Evolutionary conservation across 805 yeast species (phyloP).

Genomic region (Priceomyces haplophilus): DNA sequence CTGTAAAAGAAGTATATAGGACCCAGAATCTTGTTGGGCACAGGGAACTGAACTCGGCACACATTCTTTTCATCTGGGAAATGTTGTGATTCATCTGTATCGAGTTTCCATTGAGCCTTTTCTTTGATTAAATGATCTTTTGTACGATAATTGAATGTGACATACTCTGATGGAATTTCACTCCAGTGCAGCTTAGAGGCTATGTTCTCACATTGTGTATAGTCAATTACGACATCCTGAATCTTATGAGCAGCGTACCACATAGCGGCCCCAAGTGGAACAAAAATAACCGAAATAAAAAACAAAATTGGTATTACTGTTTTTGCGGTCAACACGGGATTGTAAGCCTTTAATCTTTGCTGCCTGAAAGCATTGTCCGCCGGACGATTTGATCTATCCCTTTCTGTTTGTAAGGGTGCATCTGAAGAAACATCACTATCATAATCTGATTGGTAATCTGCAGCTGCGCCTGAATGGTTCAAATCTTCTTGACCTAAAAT

Average conservation of each 20-base stretch:
- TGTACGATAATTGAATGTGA: conserved; percentile 34
- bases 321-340: conserved; percentile 43
- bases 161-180: conserved; percentile 36
- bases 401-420: conserved; percentile 34
- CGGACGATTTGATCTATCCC: conserved; percentile 59
- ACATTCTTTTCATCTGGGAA: conserved; percentile 51
- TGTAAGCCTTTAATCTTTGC: conserved; percentile 51
- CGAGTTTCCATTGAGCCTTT: conserved; percentile 36
- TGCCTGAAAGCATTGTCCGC: conserved; percentile 58
- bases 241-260: conserved; percentile 41
- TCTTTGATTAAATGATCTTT: conserved; percentile 14
- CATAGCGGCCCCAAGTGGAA: conserved; percentile 47
- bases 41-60: conserved; percentile 38
- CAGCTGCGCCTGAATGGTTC: background rate
- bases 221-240: conserved; percentile 41
- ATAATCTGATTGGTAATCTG: conserved; percentile 15
- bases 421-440: conserved; percentile 47
- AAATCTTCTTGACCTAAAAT: background rate
- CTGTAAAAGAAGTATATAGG: conserved; percentile 44
- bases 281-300: conserved; percentile 37
- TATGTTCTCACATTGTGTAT: conserved; percentile 36
- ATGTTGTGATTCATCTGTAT: conserved; percentile 39
- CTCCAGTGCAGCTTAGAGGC: conserved; percentile 34
- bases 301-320: conserved; percentile 41
- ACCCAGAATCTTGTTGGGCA: conserved; percentile 30